Evolutionary conservation across 1,139 yeast species (phyloP).

Genomic region (Lodderomyces orthopsilosis): DNA sequence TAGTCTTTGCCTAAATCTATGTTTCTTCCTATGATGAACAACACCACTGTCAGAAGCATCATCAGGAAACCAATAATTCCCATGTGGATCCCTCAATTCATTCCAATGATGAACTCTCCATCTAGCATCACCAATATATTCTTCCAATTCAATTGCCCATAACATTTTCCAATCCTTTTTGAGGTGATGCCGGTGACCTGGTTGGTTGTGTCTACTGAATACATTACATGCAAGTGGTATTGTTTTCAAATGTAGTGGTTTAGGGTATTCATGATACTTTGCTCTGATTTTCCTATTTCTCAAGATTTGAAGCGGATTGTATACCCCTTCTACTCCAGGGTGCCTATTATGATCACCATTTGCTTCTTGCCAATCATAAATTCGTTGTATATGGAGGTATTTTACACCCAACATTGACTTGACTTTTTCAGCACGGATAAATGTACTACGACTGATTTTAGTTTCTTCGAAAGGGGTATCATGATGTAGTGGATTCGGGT

Average conservation of each 20-base stretch:
- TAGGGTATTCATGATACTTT: constrained; percentile 43
- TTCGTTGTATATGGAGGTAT: constrained; percentile 46
- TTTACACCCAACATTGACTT: constrained; percentile 50
- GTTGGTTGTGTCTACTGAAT: constrained; percentile 40
- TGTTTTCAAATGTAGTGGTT: constrained; percentile 30
- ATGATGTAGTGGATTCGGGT: constrained; percentile 10
- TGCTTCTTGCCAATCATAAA: constrained; percentile 22
- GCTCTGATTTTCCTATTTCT: constrained; percentile 61
- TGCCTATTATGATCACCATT: constrained; percentile 20
- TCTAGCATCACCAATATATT: constrained; percentile 54
- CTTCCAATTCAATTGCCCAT: constrained; percentile 73
- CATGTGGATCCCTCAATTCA: constrained; percentile 52
- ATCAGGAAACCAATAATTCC: constrained; percentile 58
- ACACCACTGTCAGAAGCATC: constrained; percentile 1
- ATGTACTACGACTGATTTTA: constrained; percentile 35
- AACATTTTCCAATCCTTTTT: constrained; percentile 35
- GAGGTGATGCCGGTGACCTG: constrained; percentile 16
- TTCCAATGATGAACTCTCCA: constrained; percentile 72
- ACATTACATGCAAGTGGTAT: constrained; percentile 55
- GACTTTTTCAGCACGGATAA: constrained; percentile 53
- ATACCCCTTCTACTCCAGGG: constrained; percentile 61
- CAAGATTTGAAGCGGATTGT: constrained; percentile 78
- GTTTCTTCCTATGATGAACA: constrained; percentile 6
- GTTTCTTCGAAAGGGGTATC: background rate
- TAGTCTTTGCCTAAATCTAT: constrained; percentile 16